Evolutionary conservation across 495 filamentous ascomycete species (phyloP), one percentile per base, ranked within the genome.

Genomic region (Penicillium riverlandense): DNA sequence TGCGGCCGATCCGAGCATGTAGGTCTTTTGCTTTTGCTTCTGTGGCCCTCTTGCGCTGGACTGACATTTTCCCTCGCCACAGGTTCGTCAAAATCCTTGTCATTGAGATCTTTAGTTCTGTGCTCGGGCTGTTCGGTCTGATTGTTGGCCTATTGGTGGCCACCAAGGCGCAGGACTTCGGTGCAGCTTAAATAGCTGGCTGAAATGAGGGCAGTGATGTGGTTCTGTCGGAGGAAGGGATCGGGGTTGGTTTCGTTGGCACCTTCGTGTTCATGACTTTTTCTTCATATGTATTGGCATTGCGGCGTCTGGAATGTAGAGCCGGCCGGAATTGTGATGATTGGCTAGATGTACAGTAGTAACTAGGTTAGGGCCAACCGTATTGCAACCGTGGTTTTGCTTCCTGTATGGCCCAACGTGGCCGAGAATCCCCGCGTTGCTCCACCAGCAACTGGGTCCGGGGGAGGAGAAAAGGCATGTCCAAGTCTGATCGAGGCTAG

Each of bases 51-150:
- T 50, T 46, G 41, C 6, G 11, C 16, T 38, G 38, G 22, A 32
- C 52, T 68, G 53, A 65, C 53, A n/a, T 38, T 14, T 1, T 38
- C 37, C 11, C 45, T 44, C 37, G 51, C 45, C 37, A 50, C 45
- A 96, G 90, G 39, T 99, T 99, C 69, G 90, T 99, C 66, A 96
- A 95, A 72, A 95, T 97, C 55, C 82, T 99, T 34, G 90, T 99
- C 51, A 90, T 99, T 55, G 94, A 99, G 69, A 99, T 99, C 63
- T 99, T 99, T 75, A 96, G 92, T 59, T 97, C 92, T 7, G 89
- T 99, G 13, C 74, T 99, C 11, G 94, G 94, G 43, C 77, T 99
- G n/a, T 99, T 99, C 60, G 94, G 94, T 41, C 71, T 99, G 41
- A 99, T 99, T 61, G 79, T 97, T 52, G 94, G 94, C 33, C 72